Percentiles rank a stretch among this genome's conserved stretches.
Conservation (phyloP, 23 red algal species). For the Gracilaria gracilis region DNA sequence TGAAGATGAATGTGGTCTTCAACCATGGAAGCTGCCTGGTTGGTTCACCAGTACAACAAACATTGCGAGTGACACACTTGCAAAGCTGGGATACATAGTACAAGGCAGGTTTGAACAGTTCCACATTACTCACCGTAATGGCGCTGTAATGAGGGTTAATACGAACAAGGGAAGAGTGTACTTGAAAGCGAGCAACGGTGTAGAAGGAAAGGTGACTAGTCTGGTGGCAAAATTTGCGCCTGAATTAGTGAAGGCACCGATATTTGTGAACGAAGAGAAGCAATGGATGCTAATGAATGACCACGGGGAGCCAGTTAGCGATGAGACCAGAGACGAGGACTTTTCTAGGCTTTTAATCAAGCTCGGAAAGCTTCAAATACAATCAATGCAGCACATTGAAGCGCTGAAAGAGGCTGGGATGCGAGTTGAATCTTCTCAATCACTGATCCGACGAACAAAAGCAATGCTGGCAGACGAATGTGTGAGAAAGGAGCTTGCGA, state of each 20-base stretch:
- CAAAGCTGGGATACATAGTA: background rate
- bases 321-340: too few species aligned
- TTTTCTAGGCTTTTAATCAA: background rate
- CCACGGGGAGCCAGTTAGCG: too few species aligned
- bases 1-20: background rate
- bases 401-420: background rate
- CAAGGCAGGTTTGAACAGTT: conserved; percentile 11
- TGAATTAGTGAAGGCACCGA: background rate
- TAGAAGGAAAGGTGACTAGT: background rate
- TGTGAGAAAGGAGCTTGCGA: background rate
- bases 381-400: conserved; percentile 8
- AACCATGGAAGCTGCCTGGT: background rate
- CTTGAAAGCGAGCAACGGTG: conserved; percentile 5
- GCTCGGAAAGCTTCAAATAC: background rate
- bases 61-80: background rate
- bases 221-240: conserved; percentile 23
- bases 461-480: background rate
- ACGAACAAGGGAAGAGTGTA: conserved; percentile 40
- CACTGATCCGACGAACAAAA: background rate
- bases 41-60: background rate
- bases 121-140: background rate
- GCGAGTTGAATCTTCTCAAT: background rate
- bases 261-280: conserved; percentile 44
- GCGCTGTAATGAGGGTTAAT: conserved; percentile 6
- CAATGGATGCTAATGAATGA: conserved; percentile 30